Evolutionary conservation across 2,329 filamentous ascomycete species (phyloP).

Genomic region (Dothistroma pini): DNA sequence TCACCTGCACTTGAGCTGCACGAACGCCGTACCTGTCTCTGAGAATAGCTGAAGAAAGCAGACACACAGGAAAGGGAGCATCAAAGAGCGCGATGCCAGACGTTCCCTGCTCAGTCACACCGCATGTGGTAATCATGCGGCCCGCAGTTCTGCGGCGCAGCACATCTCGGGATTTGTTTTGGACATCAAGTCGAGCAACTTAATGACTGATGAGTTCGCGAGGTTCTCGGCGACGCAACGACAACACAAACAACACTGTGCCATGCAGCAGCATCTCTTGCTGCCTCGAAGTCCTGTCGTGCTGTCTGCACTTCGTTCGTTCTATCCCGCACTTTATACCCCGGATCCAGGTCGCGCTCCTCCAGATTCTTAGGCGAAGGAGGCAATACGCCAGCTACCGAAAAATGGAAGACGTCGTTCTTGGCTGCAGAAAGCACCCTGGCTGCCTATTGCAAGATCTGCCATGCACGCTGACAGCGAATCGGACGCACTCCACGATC

Average conservation of each 20-base stretch:
- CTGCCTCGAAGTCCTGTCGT: not conserved
- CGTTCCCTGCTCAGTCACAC: not conserved
- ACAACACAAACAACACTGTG: not conserved
- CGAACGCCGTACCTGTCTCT: not conserved
- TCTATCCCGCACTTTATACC: not conserved
- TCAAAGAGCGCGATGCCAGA: not conserved
- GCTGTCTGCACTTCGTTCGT: not conserved
- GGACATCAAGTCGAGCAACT: not conserved
- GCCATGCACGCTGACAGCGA: not conserved
- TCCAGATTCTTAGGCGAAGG: not conserved
- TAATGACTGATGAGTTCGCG: not conserved
- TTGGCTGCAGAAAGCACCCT: not conserved
- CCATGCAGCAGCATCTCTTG: not conserved
- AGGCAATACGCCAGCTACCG: not conserved
- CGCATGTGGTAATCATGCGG: not conserved
- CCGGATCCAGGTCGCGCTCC: not conserved
- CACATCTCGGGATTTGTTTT: not conserved
- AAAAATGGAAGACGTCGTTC: not conserved
- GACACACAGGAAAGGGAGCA: not conserved
- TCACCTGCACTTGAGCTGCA: not conserved
- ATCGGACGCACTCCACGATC: not conserved
- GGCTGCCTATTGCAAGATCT: conserved; percentile 1
- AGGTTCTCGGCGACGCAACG: not conserved
- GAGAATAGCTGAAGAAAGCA: not conserved
- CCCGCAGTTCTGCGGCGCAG: not conserved